phyloP scores from a whole-genome alignment of 225 moss, liverwort and hornwort species.

The Sphagnum tenellum region DNA sequence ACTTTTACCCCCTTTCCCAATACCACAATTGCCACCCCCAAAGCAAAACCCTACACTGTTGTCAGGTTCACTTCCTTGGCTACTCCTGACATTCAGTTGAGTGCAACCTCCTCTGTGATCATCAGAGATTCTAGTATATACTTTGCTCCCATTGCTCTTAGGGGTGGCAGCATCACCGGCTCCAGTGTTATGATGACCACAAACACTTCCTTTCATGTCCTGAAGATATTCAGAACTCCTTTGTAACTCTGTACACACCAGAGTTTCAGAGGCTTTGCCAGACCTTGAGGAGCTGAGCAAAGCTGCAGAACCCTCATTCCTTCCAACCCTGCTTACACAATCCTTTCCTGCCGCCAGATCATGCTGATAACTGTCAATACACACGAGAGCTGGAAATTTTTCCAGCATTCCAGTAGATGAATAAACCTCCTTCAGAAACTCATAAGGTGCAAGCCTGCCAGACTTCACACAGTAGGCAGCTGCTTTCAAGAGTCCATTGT shows the following conservation, averaged over 20 bases:
- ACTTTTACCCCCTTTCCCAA: constrained; percentile 1
- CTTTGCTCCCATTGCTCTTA: constrained; percentile 1
- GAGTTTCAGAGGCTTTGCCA: no score
- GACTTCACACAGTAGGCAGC: constrained; percentile 9
- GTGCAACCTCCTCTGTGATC: constrained; percentile 4
- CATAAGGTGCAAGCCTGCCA: constrained; percentile 7
- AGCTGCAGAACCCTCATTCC: neutral
- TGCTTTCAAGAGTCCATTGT: constrained; percentile 7
- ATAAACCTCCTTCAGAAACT: constrained; percentile 8
- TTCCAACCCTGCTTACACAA: neutral
- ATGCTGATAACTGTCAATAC: neutral
- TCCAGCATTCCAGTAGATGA: neutral
- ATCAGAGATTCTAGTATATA: constrained; percentile 4
- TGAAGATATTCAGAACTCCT: neutral
- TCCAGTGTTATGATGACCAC: neutral
- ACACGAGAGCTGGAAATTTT: no score
- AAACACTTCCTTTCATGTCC: neutral
- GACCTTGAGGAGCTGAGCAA: no score
- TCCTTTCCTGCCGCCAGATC: constrained; percentile 1
- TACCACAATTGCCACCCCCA: neutral
- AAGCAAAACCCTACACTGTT: no score
- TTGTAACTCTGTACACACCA: neutral
- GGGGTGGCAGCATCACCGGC: neutral
- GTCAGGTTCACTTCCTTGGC: neutral
- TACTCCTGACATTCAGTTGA: neutral